Conservation (phyloP, 2,329 filamentous ascomycete species). For the Monosporascus sp. region DNA sequence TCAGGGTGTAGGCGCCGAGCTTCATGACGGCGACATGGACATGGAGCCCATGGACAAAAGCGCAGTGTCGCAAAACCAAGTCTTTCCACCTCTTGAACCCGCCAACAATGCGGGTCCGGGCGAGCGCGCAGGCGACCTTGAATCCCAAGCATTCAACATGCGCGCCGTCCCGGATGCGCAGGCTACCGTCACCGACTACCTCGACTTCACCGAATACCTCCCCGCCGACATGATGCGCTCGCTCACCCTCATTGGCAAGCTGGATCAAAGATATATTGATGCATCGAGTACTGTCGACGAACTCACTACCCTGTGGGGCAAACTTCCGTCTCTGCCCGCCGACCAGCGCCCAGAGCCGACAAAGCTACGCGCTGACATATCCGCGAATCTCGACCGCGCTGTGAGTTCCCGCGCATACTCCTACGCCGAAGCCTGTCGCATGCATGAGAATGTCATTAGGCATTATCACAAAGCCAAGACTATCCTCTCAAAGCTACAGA, state of each 20-base stretch:
- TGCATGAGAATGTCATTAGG: conserved; percentile 57
- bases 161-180: conserved; percentile 62
- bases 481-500: conserved; percentile 53
- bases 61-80: conserved; percentile 21
- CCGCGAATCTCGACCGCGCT: conserved; percentile 48
- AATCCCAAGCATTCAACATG: conserved; percentile 37
- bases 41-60: conserved; percentile 32
- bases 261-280: conserved; percentile 54
- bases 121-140: conserved; percentile 22
- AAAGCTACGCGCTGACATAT: conserved; percentile 55
- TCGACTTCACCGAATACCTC: conserved; percentile 66
- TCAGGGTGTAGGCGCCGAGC: conserved; percentile 4
- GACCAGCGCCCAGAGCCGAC: conserved; percentile 44
- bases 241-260: conserved; percentile 58
- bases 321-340: conserved; percentile 43
- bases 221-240: conserved; percentile 63
- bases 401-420: conserved; percentile 53
- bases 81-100: conserved; percentile 24
- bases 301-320: conserved; percentile 52
- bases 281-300: conserved; percentile 51
- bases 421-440: conserved; percentile 57
- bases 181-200: conserved; percentile 64
- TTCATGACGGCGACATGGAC: conserved; percentile 12
- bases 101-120: conserved; percentile 22
- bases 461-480: conserved; percentile 57